Conservation (phyloP, 176 grass and related monocot species). For the Aegilops bicornis region DNA sequence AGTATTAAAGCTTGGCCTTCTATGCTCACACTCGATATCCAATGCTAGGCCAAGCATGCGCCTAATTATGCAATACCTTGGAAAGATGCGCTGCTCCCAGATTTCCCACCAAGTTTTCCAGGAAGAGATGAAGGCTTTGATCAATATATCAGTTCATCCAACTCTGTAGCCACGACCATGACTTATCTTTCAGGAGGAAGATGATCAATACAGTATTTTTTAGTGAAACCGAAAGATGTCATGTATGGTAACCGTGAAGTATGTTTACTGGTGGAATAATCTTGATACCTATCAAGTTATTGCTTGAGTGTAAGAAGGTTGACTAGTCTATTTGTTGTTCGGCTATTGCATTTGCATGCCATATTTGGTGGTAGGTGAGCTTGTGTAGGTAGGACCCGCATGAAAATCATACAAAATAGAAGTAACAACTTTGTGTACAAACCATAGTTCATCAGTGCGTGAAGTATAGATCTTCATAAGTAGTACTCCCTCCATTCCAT, state of each 20-base stretch:
- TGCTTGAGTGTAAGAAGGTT: not conserved
- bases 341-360: too few species aligned
- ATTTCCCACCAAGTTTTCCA: not conserved
- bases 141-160: not conserved
- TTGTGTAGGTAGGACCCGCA: too few species aligned
- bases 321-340: too few species aligned
- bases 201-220: not conserved
- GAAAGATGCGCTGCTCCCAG: not conserved
- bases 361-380: too few species aligned
- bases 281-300: not conserved
- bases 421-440: too few species aligned
- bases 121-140: not conserved
- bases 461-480: too few species aligned
- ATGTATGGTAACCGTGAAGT: not conserved
- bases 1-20: not conserved
- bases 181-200: not conserved
- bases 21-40: not conserved
- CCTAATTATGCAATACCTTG: not conserved
- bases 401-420: too few species aligned
- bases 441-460: too few species aligned
- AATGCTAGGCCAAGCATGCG: not conserved
- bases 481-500: too few species aligned
- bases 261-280: not conserved
- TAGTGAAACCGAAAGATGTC: not conserved
- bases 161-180: not conserved